Percentiles rank a stretch among this genome's conserved stretches.
These are phyloP conservation scores for Phtheirospermum japonicum DNA, from an alignment of 257 asterid species.

Conservation along the genomic window DNA sequence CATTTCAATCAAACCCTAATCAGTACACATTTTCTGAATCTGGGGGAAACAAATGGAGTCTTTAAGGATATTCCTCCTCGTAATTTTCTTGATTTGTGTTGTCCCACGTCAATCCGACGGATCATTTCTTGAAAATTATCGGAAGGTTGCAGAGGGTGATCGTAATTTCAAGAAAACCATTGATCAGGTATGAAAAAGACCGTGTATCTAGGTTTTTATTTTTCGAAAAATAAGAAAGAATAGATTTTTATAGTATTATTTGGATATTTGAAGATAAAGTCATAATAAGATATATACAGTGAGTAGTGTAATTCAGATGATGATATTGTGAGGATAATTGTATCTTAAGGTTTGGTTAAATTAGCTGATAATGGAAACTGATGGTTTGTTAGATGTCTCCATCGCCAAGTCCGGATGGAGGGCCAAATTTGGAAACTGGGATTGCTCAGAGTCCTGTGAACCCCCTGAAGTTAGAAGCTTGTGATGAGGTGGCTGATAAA, in stretches of 20 bases:
- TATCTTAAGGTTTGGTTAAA: neutral
- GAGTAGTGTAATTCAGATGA: too few species aligned
- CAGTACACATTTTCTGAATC: conserved; percentile 15
- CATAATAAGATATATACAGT: too few species aligned
- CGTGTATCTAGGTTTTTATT: too few species aligned
- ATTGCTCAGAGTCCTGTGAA: conserved; percentile 24
- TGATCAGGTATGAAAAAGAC: conserved; percentile 18
- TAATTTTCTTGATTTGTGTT: conserved; percentile 19
- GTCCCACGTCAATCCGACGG: conserved; percentile 31
- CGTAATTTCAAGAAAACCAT: neutral
- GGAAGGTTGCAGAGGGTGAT: conserved; percentile 22
- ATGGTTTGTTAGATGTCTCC: conserved; percentile 29
- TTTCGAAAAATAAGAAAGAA: too few species aligned
- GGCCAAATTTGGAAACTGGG: conserved; percentile 19
- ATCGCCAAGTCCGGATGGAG: conserved; percentile 32
- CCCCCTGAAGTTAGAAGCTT: conserved; percentile 18
- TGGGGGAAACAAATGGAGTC: conserved; percentile 19
- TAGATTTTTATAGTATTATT: too few species aligned
- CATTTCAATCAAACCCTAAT: conserved; percentile 26
- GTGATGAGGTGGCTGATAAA: conserved; percentile 34
- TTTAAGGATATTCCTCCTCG: conserved; percentile 19
- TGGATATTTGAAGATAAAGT: too few species aligned
- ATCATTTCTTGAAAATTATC: conserved; percentile 15
- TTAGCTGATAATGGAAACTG: conserved; percentile 11
- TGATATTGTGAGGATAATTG: too few species aligned